Evolutionary conservation across 148 eudicot species (phyloP).

Genomic region (Rheum nobile): DNA sequence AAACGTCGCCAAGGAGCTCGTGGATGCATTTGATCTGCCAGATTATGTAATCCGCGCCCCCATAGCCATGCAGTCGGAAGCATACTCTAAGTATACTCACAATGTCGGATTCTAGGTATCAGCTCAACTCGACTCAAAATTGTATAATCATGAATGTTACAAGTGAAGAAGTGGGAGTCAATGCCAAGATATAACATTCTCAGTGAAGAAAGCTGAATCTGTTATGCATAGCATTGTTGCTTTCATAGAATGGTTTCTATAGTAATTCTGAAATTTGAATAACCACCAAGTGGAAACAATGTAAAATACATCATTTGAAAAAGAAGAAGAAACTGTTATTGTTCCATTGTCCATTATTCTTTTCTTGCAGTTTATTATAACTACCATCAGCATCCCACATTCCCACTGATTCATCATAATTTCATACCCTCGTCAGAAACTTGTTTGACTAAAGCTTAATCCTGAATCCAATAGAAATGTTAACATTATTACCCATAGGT

Average conservation of each 20-base stretch:
- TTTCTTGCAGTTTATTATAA: background rate
- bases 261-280: background rate
- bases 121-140: conserved; percentile 1
- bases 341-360: background rate
- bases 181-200: background rate
- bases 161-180: background rate
- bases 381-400: no score
- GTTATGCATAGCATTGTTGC: background rate
- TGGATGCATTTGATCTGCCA: conserved; percentile 85
- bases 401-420: no score
- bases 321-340: background rate
- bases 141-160: background rate
- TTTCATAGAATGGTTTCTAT: background rate
- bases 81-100: conserved; percentile 71
- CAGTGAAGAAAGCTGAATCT: background rate
- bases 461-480: background rate
- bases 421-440: background rate
- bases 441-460: background rate
- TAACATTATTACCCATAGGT: background rate
- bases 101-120: conserved; percentile 47
- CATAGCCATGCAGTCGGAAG: conserved; percentile 82
- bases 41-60: conserved; percentile 87
- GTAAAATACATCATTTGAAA: background rate
- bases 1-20: conserved; percentile 76
- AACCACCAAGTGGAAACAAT: background rate